Base-by-base conservation (phyloP, 2,329 filamentous ascomycete genomes). In the Ceratocystis smalleyi region DNA sequence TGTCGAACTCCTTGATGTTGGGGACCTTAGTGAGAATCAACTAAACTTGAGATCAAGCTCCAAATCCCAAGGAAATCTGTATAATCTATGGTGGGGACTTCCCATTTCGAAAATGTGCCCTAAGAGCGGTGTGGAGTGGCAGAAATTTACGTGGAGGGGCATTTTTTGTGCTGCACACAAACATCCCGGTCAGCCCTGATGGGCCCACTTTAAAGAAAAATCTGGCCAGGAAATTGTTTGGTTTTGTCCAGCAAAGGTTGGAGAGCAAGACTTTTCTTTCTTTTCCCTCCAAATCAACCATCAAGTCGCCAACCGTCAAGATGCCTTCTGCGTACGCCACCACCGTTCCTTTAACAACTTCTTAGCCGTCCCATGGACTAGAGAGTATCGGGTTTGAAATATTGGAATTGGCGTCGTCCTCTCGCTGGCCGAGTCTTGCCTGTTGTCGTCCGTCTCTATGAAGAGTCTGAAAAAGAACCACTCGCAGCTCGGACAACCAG, bases 321-420 rank as follows among this genome's bases (percentile, higher is more conserved):
- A 77, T 78, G 76, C 73, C 72, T 62, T 60, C 80, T 81, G 82
- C 81, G 85, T 86, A 80, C 76, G 77, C 74, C 73, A 71, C 75
- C 62, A 51, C 47, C 54, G 27, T n/a, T 30, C 54, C 30, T 35
- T 64, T 43, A 54, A 62, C 51, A 55, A 72, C 73, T 70, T 74
- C 71, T 75, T 70, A 64, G 19, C 63, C 62, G 32, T 64, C 49
- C 51, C 64, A 65, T 67, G 59, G 61, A 62, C 49, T 66, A 62
- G 61, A 65, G 61, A 66, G 12, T 24, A 47, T 43, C 47, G 51
- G 65, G 49, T 60, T 40, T 47, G 43, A 61, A 65, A 45, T 45
- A 32, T 55, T 78, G 77, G 83, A 85, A 87, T 89, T 89, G 86
- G 88, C 82, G 83, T 83, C 81, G 87, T 89, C 85, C 85, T 87